Percentiles rank a stretch among this genome's conserved stretches.
Evolutionary conservation across 768 basidiomycete species (phyloP).

Genomic region (Mycena capillaripes): DNA sequence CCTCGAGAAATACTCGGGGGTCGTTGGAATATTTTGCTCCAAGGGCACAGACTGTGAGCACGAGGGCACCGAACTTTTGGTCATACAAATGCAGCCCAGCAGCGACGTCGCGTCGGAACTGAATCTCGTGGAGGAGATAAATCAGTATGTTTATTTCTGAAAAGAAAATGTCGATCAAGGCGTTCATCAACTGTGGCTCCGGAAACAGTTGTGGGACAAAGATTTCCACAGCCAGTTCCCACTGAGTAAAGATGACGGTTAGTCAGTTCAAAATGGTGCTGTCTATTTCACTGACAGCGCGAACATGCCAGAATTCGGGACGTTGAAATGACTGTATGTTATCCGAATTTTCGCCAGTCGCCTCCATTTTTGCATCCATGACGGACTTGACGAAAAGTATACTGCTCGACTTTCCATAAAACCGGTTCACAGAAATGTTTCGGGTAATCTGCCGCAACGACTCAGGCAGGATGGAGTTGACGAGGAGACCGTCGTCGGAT

Average conservation of each 20-base stretch:
- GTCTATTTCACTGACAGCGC: slow-evolving; percentile 40
- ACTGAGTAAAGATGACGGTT: background rate
- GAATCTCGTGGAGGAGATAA: slow-evolving; percentile 43
- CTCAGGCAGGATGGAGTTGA: slow-evolving; percentile 17
- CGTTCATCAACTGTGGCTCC: slow-evolving; percentile 41
- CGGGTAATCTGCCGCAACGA: slow-evolving; percentile 9
- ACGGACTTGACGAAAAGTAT: slow-evolving; percentile 53
- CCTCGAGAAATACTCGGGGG: slow-evolving; percentile 50
- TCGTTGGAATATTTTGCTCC: slow-evolving; percentile 61
- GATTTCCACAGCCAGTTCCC: slow-evolving; percentile 27
- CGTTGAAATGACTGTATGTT: slow-evolving; percentile 21
- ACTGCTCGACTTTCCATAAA: slow-evolving; percentile 54
- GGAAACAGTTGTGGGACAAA: slow-evolving; percentile 33
- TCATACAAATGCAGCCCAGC: slow-evolving; percentile 54
- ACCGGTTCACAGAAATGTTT: slow-evolving; percentile 29
- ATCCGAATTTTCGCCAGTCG: slow-evolving; percentile 36
- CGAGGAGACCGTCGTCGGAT: slow-evolving; percentile 26
- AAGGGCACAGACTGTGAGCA: slow-evolving; percentile 65
- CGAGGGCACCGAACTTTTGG: slow-evolving; percentile 54
- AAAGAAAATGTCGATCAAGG: slow-evolving; percentile 62
- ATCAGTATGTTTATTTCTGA: slow-evolving; percentile 44
- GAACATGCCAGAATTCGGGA: slow-evolving; percentile 41
- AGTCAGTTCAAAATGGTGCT: background rate
- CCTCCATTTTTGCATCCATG: slow-evolving; percentile 51
- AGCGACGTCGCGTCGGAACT: slow-evolving; percentile 55